Base-by-base conservation (phyloP, 768 basidiomycete species). In the Amanita pallidorosea region DNA sequence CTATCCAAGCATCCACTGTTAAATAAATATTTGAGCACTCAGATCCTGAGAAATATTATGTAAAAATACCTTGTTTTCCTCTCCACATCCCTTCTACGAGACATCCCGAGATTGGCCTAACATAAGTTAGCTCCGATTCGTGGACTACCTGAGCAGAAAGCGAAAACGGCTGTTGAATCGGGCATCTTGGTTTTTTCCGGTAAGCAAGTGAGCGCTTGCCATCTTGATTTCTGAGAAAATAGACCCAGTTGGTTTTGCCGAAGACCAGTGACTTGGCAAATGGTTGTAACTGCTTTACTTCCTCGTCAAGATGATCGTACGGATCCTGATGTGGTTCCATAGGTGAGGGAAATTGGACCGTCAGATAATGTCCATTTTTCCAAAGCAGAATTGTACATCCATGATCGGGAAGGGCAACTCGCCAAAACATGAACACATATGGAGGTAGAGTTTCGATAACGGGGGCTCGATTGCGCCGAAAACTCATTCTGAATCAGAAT, bases 41-140 rank as follows among this genome's bases (percentile, higher is more conserved):
- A 27, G 4, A 9, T 27, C 1, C 27, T 4, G 27, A 25, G 2
- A 4, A 29, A 8, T 18, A 11, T 49, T 46, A 9, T 33, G 13
- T 29, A 18, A 15, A 5, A 33, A 29, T 5, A 40, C 67, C 69
- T 61, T 66, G 62, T 51, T 59, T 63, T 8, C 66, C 69, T 25
- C 65, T 64, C 69, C 70, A 73, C 27, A 65, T 58, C 1, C 69
- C 72, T 18, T 63, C 55, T 42, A 68, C 58, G 17, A 65, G 61
- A 31, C 61, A 56, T 15, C 53, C 57, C 40, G 36, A 35, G 15
- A 60, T 57, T 47, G 66, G 70, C n/a, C 64, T 64, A 0, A 64
- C 65, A 43, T 67, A 65, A 11, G 60, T 51, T 11, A 75, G 57
- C 18, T 74, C 71, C 8, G 57, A 58, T 44, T 69, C 68, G 17